phyloP scores from a whole-genome alignment of 768 basidiomycete species.

The Lactifluus piperatus region DNA sequence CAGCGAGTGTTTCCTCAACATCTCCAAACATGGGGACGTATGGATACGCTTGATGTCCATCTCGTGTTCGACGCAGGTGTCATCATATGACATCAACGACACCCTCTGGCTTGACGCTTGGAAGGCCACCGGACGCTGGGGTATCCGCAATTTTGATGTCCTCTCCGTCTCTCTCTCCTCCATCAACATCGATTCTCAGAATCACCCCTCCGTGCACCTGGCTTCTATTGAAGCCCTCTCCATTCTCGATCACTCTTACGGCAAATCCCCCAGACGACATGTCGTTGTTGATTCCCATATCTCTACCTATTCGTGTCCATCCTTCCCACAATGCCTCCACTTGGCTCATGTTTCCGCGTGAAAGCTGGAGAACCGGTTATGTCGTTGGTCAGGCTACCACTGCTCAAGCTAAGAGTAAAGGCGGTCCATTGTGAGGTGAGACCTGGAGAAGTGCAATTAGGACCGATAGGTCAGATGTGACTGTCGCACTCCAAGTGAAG shows the following conservation, averaged over 20 bases:
- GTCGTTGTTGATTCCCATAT: conserved; percentile 15
- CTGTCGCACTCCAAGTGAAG: conserved; percentile 35
- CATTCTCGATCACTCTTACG: conserved; percentile 41
- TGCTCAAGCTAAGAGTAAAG: background rate
- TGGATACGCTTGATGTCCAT: conserved; percentile 50
- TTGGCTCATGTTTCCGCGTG: conserved; percentile 16
- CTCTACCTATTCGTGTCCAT: conserved; percentile 8
- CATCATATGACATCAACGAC: conserved; percentile 38
- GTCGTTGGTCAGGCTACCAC: background rate
- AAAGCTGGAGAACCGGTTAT: conserved; percentile 13
- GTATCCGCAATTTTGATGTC: conserved; percentile 45
- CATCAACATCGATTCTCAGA: conserved; percentile 39
- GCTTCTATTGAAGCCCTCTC: conserved; percentile 38
- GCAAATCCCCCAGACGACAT: conserved; percentile 8
- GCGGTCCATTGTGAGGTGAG: background rate
- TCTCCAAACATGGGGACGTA: conserved; percentile 47
- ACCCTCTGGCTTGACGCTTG: conserved; percentile 38
- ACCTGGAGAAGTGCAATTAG: conserved; percentile 11
- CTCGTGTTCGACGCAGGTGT: conserved; percentile 63
- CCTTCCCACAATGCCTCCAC: conserved; percentile 9
- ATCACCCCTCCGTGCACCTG: conserved; percentile 35
- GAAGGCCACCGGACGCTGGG: conserved; percentile 64
- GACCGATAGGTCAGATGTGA: background rate
- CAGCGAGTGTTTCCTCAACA: too few relatives aligned
- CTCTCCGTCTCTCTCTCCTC: conserved; percentile 49